Base-by-base conservation (phyloP, 2,329 filamentous ascomycete species). In the Onygenales sp. region DNA sequence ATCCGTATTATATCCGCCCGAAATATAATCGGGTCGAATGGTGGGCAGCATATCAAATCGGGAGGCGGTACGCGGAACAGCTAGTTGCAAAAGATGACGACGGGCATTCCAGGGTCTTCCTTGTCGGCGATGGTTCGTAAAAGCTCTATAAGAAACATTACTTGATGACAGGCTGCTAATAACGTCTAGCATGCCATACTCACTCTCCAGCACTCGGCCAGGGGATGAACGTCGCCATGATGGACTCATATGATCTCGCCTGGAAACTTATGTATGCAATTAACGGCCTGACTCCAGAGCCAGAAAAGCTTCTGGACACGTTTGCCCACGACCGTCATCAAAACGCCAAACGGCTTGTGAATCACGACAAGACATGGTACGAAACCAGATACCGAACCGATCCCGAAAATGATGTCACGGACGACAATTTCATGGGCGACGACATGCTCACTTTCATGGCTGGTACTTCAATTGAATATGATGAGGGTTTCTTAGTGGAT, bases 31-130 rank as follows among this genome's bases (percentile, higher is more conserved):
- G 74, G 6, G 78, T 86, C 1, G 83, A 86, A 61, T 88, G 85
- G 86, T 89, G 82, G 69, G 86, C 86, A 0, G 85, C 86, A 2
- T 89, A 89, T 61, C 84, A 86, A 44, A 87, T 89, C 56, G 85
- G 85, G 7, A 86, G 89, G 66, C 84, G 86, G 0, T 84, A 72
- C 7, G 64, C 68, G 2, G 60, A 65, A 32, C 57, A 63, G 2
- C 74, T 74, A 53, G 65, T 67, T 0, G 61, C 87, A 36, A 78
- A 85, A 1, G 83, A 85, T 53, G 78, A 75, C 17, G 86, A 86
- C 60, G 85, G 84, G 0, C 79, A 86, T 54, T 78, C 85, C 58
- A 77, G 86, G 49, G 83, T 89, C 2, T 88, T 89, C 64, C 75
- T 89, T 27, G 85, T 83, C 11, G 86, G 86, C 39, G 86, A 89